These are phyloP conservation scores for Noccaea caerulescens DNA, from an alignment of 345 rosid genomes.

Conservation along the genomic window DNA sequence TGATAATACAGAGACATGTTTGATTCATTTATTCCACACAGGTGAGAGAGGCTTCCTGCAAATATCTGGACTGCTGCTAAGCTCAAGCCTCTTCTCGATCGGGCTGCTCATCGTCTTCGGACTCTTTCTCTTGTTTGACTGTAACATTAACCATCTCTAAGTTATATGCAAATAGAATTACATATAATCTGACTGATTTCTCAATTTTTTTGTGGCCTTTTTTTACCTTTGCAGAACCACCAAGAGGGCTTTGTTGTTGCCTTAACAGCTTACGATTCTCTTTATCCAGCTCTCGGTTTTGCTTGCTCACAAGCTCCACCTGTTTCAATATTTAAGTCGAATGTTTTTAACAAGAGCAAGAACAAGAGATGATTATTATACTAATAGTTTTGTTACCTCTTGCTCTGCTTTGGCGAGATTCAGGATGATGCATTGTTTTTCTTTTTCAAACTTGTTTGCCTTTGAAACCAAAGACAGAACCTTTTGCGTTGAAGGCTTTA, in stretches of 20 bases:
- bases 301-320: slow-evolving; percentile 43
- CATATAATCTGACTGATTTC: not conserved
- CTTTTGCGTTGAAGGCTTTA: slow-evolving; percentile 43
- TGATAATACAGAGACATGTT: slow-evolving; percentile 28
- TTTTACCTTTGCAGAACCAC: slow-evolving; percentile 35
- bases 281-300: slow-evolving; percentile 43
- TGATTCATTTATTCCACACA: slow-evolving; percentile 1
- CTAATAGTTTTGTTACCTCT: slow-evolving; percentile 30
- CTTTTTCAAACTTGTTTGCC: slow-evolving; percentile 35
- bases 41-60: slow-evolving; percentile 37
- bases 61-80: slow-evolving; percentile 40
- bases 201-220: not conserved
- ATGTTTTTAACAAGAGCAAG: not conserved
- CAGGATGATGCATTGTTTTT: slow-evolving; percentile 41
- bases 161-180: not conserved
- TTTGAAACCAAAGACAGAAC: slow-evolving; percentile 30
- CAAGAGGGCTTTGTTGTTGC: slow-evolving; percentile 37
- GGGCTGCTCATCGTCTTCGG: slow-evolving; percentile 42
- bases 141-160: slow-evolving; percentile 4
- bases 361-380: not conserved
- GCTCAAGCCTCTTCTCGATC: slow-evolving; percentile 37
- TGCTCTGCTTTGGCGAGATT: slow-evolving; percentile 44
- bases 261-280: slow-evolving; percentile 43
- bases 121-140: slow-evolving; percentile 46
- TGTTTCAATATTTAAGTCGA: slow-evolving; percentile 14